phyloP scores from a whole-genome alignment of 192 early-diverging fungal genomes.

The Chytriomyces confervae region DNA sequence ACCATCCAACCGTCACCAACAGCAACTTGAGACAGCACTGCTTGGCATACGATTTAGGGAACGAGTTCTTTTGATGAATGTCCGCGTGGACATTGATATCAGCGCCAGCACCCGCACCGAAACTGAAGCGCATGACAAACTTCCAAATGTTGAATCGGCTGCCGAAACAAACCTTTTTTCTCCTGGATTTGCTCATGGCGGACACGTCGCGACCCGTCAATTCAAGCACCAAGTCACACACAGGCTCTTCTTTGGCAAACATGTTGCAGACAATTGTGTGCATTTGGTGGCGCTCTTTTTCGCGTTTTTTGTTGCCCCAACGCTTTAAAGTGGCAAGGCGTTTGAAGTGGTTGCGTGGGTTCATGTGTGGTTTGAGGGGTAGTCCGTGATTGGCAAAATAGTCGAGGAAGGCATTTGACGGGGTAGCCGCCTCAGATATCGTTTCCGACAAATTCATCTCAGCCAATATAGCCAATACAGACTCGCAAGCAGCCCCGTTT shows the following conservation, averaged over 20 bases:
- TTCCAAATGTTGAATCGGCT: neutral
- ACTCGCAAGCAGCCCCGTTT: neutral
- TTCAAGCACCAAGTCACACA: neutral
- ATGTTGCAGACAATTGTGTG: neutral
- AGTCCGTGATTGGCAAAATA: neutral
- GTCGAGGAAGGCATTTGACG: neutral
- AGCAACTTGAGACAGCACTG: neutral
- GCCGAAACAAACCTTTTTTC: neutral
- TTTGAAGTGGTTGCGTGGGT: neutral
- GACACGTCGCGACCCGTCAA: neutral
- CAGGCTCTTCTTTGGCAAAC: neutral
- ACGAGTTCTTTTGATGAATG: neutral
- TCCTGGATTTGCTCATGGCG: neutral
- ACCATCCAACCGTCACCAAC: neutral
- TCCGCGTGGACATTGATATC: neutral
- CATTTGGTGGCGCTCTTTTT: neutral
- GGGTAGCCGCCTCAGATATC: neutral
- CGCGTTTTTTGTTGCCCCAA: neutral
- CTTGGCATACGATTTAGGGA: neutral
- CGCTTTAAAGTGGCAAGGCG: neutral
- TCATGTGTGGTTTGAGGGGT: neutral
- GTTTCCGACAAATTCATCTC: neutral
- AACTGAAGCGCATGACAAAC: conserved; percentile 2
- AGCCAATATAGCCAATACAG: neutral
- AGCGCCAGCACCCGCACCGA: neutral